Evolutionary conservation across 805 yeast species (phyloP).

Genomic region (Suhomyces vadensis): DNA sequence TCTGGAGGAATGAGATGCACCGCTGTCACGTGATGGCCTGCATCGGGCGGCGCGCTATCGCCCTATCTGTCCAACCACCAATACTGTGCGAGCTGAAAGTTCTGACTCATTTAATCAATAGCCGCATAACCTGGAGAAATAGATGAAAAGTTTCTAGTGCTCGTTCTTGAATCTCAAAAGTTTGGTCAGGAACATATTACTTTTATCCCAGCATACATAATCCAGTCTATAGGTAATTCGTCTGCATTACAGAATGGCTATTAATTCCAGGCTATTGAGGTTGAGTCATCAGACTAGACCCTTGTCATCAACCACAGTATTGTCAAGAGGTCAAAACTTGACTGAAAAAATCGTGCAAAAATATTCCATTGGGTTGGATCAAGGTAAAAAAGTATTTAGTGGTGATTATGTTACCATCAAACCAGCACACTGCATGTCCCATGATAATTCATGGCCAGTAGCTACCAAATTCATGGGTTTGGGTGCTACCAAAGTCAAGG

Average conservation of each 20-base stretch:
- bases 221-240: too few relatives aligned
- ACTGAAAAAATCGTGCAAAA: slow-evolving; percentile 95
- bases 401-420: slow-evolving; percentile 95
- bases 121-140: slow-evolving; percentile 9
- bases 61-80: slow-evolving; percentile 2
- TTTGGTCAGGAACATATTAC: too few relatives aligned
- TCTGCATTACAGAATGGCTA: slow-evolving; percentile 5
- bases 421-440: slow-evolving; percentile 99
- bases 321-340: slow-evolving; percentile 66
- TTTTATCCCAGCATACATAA: too few relatives aligned
- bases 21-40: background rate
- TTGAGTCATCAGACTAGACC: slow-evolving; percentile 5
- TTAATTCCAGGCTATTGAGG: background rate
- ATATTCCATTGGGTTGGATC: slow-evolving; percentile 82
- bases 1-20: too few relatives aligned
- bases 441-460: slow-evolving; percentile 99
- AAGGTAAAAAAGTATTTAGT: slow-evolving; percentile 72
- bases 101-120: slow-evolving; percentile 8
- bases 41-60: background rate
- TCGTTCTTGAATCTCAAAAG: too few relatives aligned
- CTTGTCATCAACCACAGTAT: slow-evolving; percentile 5
- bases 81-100: slow-evolving; percentile 6
- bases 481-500: slow-evolving; percentile 81
- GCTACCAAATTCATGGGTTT: slow-evolving; percentile 94
- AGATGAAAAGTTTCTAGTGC: slow-evolving; percentile 2